Conservation (phyloP, 352 stramenopile genomes). For the Lagenidium sp. region DNA sequence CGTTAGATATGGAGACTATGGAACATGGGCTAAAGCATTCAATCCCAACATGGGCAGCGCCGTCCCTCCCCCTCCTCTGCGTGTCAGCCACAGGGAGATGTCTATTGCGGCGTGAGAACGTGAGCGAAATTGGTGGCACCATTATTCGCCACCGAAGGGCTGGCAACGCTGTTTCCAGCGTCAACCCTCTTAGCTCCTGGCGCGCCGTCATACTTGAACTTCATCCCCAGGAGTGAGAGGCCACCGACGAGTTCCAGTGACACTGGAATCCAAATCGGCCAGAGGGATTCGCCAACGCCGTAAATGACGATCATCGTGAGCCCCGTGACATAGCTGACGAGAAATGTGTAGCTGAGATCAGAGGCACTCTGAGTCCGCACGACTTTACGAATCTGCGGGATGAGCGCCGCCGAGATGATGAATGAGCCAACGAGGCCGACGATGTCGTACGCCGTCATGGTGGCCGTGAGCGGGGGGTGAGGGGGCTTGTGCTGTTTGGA, state of each 20-base stretch:
- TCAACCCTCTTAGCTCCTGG: no score
- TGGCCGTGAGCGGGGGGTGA: no score
- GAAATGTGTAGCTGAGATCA: constrained; percentile 44
- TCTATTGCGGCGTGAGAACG: no score
- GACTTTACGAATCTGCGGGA: constrained; percentile 57
- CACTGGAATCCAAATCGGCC: constrained; percentile 52
- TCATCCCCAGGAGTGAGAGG: constrained; percentile 31
- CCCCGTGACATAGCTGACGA: constrained; percentile 32
- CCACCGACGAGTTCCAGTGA: constrained; percentile 30
- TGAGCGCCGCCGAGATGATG: constrained; percentile 40
- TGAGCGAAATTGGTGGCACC: no score
- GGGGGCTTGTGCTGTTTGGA: no score
- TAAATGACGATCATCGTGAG: constrained; percentile 36
- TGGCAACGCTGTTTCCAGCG: no score
- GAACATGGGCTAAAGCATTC: no score
- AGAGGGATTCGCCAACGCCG: constrained; percentile 30
- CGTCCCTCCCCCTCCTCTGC: no score
- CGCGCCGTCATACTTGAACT: constrained; percentile 29
- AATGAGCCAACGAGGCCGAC: constrained; percentile 50
- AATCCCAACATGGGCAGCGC: no score
- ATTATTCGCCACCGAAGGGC: no score
- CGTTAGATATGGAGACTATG: no score
- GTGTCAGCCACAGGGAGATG: no score
- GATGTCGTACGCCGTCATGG: constrained; percentile 26
- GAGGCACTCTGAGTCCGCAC: constrained; percentile 44